A percentile compares a stretch with the other conserved stretches of the same genome.
Conservation (phyloP, 202 grass and related monocot genomes). For the Panicum hallii region DNA sequence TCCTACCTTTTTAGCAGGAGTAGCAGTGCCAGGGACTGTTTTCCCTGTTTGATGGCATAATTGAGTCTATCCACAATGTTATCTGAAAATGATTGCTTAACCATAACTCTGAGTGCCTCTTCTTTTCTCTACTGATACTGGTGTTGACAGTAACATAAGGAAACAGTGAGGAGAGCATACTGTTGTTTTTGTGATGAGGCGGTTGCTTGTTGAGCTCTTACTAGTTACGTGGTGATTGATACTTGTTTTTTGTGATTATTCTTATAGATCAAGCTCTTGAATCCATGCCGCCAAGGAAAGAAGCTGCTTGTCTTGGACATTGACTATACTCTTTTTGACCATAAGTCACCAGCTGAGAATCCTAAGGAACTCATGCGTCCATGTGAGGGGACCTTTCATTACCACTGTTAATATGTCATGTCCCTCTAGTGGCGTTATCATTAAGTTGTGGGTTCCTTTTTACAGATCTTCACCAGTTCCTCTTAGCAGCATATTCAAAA, state of each 20-base stretch:
- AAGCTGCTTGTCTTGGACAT: conserved; percentile 95
- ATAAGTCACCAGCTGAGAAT: conserved; percentile 86
- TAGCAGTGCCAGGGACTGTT: background rate
- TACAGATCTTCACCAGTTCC: conserved; percentile 96
- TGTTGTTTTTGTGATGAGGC: conserved; percentile 28
- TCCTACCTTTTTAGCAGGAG: background rate
- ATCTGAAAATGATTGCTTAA: conserved; percentile 26
- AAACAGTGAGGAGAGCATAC: conserved; percentile 2
- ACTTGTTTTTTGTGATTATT: conserved; percentile 35
- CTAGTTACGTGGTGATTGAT: conserved; percentile 23
- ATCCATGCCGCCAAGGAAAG: conserved; percentile 91
- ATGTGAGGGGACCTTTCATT: conserved; percentile 61
- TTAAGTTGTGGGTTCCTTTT: conserved; percentile 26
- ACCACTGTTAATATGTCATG: conserved; percentile 7
- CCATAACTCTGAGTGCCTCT: conserved; percentile 9
- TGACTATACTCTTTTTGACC: conserved; percentile 98
- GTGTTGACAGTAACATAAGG: conserved; percentile 9
- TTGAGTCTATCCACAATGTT: background rate
- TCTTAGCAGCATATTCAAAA: conserved; percentile 81
- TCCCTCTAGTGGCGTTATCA: conserved; percentile 21
- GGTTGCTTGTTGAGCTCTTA: conserved; percentile 7
- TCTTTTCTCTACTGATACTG: conserved; percentile 20
- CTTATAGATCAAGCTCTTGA: conserved; percentile 88
- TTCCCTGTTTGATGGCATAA: conserved; percentile 3
- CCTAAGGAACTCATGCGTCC: conserved; percentile 94